Evolutionary conservation across 2,329 filamentous ascomycete species (phyloP), one percentile per base, ranked within the genome.

Genomic region (Cercospora berteroae): DNA sequence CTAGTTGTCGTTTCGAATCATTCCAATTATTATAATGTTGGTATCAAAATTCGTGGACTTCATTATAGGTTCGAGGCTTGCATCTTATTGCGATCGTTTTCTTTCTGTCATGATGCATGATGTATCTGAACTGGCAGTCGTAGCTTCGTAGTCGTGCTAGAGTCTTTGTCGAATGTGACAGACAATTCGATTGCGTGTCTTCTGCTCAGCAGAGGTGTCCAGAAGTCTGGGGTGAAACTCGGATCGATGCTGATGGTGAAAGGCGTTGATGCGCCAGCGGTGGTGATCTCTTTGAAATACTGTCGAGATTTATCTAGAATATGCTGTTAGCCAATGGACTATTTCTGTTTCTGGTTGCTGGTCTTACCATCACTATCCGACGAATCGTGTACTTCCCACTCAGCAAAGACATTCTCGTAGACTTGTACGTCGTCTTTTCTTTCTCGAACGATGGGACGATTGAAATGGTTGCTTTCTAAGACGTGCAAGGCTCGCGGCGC

Each of bases 321-420:
- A 12, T 36, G 27, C 16, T 13, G 10, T 39, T 25, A 50, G 33
- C 10, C 18, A 18, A 25, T 9, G 18, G 23, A 27, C 13, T 20
- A 27, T 23, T 48, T 4, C 16, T 4, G 55, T 9, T 44, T 13
- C 20, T 4, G n/a, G 20, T 27, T 12, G 44, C 4, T 33, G 4
- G 39, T n/a, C 61, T 12, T 50, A 69, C 67, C 67, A 63, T 69
- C 68, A 42, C 55, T 64, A 23, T 67, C 65, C 12, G 65, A 69
- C 2, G 59, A 31, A 42, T 67, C 65, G 48, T 55, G 63, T 10
- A 39, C 31, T 4, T 66, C 62, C 68, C 68, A 69, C 13, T 59
- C 57, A 8, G 52, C 13, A 10, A 67, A 60, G 5, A 27, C n/a
- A 18, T 60, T 52, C 27, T 59, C 48, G n/a, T 61, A 57, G 1